Evolutionary conservation across 768 basidiomycete species (phyloP), one percentile per base, ranked within the genome.

Genomic region (Leccinum pellstonianum): DNA sequence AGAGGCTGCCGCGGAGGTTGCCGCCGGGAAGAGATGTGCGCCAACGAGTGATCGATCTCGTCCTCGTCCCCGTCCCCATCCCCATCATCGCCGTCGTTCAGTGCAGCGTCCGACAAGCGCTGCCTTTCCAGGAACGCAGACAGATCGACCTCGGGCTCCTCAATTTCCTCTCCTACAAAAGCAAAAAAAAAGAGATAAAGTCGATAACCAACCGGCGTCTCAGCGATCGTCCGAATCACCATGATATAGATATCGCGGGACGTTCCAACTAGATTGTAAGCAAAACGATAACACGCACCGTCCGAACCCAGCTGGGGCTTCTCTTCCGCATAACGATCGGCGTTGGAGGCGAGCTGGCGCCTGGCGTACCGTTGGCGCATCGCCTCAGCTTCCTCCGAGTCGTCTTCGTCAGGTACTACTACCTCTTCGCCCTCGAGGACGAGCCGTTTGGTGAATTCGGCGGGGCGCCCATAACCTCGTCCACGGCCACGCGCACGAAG

Each of bases 121-220:
- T 92, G 90, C 57, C 76, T 81, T 60, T 84, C 86, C 37, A 91
- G 77, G 64, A 93, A 90, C 0, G 76, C 60, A 0, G 87, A 82
- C 1, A 93, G 66, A 73, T 93, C 89, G 8, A 91, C 80, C 68
- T 92, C 88, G 4, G 87, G 88, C 59, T 91, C 90, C 0, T 79
- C 70, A 14, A 83, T 77, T 8, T 81, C 84, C 71, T 90, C 86
- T 4, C 89, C 88, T 88, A 62, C 43, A 27, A 52, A 61, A 35
- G 9, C 29, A 25, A 2, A 29, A 29, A 52, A 15, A 14, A 25
- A 6, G 14, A 21, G 15, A 4, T 25, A 27, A 49, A 27, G 47
- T 21, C 5, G 4, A 4, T 4, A 11, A n/a, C 19, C 17, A 33
- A 19, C 51, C 27, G 3, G 31, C 25, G 31, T 33, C 51, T 52